These are phyloP conservation scores for Hygrophorus russula DNA, from an alignment of 768 basidiomycete species.

Conservation along the genomic window DNA sequence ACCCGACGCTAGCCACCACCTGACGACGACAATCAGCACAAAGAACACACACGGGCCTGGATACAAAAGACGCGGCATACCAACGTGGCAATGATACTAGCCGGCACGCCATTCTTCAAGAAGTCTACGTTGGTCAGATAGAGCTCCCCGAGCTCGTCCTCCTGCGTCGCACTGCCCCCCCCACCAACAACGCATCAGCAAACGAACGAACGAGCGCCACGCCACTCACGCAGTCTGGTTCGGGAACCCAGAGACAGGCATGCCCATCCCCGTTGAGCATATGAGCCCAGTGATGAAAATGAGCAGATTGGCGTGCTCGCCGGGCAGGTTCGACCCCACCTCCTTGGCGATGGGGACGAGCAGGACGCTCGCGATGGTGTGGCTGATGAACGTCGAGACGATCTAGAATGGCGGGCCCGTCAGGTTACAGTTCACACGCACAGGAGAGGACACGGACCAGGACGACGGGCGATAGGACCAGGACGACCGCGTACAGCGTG, in stretches of 20 bases:
- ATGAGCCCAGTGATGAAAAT: slow-evolving; percentile 91
- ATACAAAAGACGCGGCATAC: slow-evolving; percentile 30
- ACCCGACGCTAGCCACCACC: slow-evolving; percentile 84
- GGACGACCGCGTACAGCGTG: slow-evolving; percentile 56
- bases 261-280: slow-evolving; percentile 95
- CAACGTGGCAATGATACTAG: slow-evolving; percentile 80
- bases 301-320: slow-evolving; percentile 64
- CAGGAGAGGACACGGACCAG: slow-evolving; percentile 40
- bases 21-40: slow-evolving; percentile 17
- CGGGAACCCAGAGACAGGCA: slow-evolving; percentile 98
- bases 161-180: slow-evolving; percentile 66
- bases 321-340: slow-evolving; percentile 71
- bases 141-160: slow-evolving; percentile 85
- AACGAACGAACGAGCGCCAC: not conserved
- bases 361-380: slow-evolving; percentile 92
- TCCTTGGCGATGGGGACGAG: slow-evolving; percentile 94
- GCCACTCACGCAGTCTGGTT: slow-evolving; percentile 86
- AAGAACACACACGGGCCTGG: not conserved
- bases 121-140: slow-evolving; percentile 85
- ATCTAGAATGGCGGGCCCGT: slow-evolving; percentile 28
- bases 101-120: slow-evolving; percentile 87
- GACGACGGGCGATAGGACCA: slow-evolving; percentile 59
- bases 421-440: slow-evolving; percentile 28
- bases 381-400: slow-evolving; percentile 93
- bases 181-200: slow-evolving; percentile 5